Percentiles rank a stretch among this genome's conserved stretches.
phyloP scores from a whole-genome alignment of 2,329 filamentous ascomycete genomes.

The Diplodia corticola region DNA sequence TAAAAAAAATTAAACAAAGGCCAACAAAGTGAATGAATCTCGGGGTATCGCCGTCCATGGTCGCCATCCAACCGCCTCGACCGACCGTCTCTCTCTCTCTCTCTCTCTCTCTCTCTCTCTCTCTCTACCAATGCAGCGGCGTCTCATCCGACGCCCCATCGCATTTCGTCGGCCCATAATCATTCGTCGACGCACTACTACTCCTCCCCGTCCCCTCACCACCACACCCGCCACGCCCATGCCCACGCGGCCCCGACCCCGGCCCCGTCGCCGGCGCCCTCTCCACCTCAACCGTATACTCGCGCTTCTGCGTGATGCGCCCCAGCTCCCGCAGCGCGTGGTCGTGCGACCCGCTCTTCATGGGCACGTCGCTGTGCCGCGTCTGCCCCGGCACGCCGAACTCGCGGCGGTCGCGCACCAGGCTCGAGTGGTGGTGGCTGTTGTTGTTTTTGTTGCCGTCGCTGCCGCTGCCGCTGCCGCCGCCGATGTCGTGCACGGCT shows the following conservation, averaged over 20 bases:
- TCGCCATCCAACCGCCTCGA: too few species aligned
- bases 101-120: too few species aligned
- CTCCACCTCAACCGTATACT: background rate
- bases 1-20: too few species aligned
- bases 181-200: background rate
- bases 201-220: background rate
- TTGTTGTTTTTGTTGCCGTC: too few species aligned
- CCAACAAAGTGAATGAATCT: too few species aligned
- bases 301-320: background rate
- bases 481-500: background rate
- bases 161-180: background rate
- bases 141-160: slow-evolving; percentile 5
- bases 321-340: background rate
- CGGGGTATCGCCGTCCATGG: too few species aligned
- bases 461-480: too few species aligned
- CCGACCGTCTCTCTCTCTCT: too few species aligned
- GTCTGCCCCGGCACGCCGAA: background rate
- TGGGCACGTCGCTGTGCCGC: background rate
- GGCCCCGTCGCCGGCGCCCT: background rate
- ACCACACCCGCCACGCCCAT: too few species aligned
- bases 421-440: background rate
- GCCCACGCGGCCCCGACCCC: background rate
- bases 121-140: background rate
- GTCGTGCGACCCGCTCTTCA: background rate
- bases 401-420: background rate